Percentiles rank a stretch among this genome's conserved stretches.
These are phyloP conservation scores for Melampsora larici-populina DNA, from an alignment of 1,284 basidiomycete genomes.

Conservation along the genomic window DNA sequence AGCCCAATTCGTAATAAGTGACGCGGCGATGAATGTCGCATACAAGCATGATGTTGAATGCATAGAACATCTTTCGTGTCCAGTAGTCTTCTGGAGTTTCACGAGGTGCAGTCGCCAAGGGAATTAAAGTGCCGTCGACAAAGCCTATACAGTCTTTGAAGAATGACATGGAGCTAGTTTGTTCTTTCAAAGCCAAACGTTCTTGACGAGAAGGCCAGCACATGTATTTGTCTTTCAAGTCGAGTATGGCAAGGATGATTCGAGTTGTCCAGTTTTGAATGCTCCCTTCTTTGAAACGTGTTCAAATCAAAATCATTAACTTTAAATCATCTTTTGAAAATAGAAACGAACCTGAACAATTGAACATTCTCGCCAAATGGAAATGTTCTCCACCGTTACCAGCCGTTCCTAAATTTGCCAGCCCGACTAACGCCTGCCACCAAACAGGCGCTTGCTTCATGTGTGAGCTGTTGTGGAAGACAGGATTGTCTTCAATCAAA, in stretches of 20 bases:
- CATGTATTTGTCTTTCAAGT: neutral
- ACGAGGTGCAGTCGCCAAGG: neutral
- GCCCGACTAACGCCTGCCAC: neutral
- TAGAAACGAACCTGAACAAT: neutral
- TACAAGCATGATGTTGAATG: neutral
- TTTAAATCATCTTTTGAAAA: no score
- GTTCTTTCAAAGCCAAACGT: neutral
- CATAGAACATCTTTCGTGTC: neutral
- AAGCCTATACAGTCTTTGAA: no score
- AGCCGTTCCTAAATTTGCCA: neutral
- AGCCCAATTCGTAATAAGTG: no score
- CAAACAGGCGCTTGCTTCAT: neutral
- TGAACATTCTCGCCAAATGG: conserved; percentile 7
- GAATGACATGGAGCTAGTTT: no score
- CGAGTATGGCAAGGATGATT: neutral
- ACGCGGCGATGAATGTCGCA: neutral
- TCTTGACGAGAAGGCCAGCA: neutral
- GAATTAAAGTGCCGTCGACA: no score
- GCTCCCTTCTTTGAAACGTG: neutral
- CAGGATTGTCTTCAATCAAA: neutral
- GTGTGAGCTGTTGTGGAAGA: conserved; percentile 6
- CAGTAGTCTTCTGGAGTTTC: neutral
- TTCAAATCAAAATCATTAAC: no score
- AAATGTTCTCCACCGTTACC: conserved; percentile 3
- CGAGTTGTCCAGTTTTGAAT: neutral